phyloP scores from a whole-genome alignment of 768 basidiomycete species.

The Panellus pusillus region DNA sequence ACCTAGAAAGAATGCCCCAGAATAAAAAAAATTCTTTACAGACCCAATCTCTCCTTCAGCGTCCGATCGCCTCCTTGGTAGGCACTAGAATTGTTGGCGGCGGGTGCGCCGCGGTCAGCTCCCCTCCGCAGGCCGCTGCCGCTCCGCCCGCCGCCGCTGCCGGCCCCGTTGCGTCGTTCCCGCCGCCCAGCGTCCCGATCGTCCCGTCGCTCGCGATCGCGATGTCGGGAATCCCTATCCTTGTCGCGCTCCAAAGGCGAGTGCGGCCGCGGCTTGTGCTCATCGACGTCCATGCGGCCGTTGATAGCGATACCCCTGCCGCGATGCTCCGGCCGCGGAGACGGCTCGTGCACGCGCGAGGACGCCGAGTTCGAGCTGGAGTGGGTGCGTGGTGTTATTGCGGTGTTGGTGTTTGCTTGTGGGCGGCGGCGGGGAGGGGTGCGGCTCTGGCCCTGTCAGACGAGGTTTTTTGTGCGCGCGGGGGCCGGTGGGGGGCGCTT shows the following conservation, averaged over 20 bases:
- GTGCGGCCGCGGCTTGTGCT: constrained; percentile 44
- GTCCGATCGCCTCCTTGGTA: constrained; percentile 64
- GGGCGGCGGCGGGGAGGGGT: constrained; percentile 32
- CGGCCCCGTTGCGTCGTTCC: constrained; percentile 32
- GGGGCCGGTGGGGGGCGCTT: constrained; percentile 72
- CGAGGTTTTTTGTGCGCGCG: constrained; percentile 81
- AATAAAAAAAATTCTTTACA: constrained; percentile 39
- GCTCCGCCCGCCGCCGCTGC: constrained; percentile 31
- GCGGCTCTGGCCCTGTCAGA: constrained; percentile 51
- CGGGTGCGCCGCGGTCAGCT: constrained; percentile 26
- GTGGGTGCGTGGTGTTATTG: constrained; percentile 15
- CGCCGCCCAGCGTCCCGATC: constrained; percentile 36
- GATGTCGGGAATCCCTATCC: constrained; percentile 30
- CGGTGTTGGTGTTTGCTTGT: constrained; percentile 27
- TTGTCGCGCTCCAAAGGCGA: constrained; percentile 39
- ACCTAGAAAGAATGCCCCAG: background rate
- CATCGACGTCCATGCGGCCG: constrained; percentile 53
- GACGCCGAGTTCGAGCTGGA: constrained; percentile 1
- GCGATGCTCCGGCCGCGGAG: constrained; percentile 24
- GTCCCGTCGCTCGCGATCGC: constrained; percentile 37
- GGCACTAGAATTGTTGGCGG: constrained; percentile 26
- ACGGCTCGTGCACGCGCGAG: constrained; percentile 21
- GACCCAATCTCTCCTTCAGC: constrained; percentile 83
- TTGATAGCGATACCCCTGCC: constrained; percentile 32
- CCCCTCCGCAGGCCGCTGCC: constrained; percentile 36